Evolutionary conservation across 805 yeast genomes (phyloP).

Genomic region (Ogataea siamensis): DNA sequence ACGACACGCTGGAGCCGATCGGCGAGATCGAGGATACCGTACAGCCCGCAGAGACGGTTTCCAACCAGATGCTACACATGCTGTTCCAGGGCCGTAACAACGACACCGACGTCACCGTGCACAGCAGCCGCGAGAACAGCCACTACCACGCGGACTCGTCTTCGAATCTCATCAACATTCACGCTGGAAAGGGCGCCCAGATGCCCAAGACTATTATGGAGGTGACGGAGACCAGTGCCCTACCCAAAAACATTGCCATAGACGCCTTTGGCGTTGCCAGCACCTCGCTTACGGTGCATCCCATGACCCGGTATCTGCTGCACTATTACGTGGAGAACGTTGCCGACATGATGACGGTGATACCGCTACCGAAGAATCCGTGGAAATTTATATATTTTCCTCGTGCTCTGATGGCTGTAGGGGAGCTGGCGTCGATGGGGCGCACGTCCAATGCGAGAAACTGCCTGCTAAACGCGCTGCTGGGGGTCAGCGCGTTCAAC

Average conservation of each 20-base stretch:
- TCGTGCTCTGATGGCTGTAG: slow-evolving; percentile 75
- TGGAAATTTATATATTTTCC: slow-evolving; percentile 89
- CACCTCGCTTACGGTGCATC: slow-evolving; percentile 61
- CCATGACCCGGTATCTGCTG: slow-evolving; percentile 68
- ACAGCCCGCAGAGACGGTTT: slow-evolving; percentile 28
- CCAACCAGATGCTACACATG: slow-evolving; percentile 49
- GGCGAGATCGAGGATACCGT: slow-evolving; percentile 7
- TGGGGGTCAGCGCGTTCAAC: slow-evolving; percentile 82
- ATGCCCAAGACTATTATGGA: slow-evolving; percentile 59
- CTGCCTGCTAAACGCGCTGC: slow-evolving; percentile 71
- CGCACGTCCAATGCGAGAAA: slow-evolving; percentile 72
- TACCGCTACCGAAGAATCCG: slow-evolving; percentile 70
- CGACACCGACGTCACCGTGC: slow-evolving; percentile 5
- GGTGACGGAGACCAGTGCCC: slow-evolving; percentile 41
- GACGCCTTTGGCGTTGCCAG: slow-evolving; percentile 49
- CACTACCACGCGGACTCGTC: slow-evolving; percentile 10
- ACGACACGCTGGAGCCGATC: slow-evolving; percentile 20
- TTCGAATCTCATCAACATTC: slow-evolving; percentile 33
- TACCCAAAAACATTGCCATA: slow-evolving; percentile 43
- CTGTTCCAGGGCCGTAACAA: slow-evolving; percentile 47
- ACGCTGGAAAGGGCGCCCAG: slow-evolving; percentile 35
- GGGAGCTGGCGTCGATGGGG: slow-evolving; percentile 75
- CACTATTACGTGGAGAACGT: slow-evolving; percentile 73
- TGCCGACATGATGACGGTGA: slow-evolving; percentile 69
- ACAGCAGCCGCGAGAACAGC: slow-evolving; percentile 13